Percentiles rank a stretch among this genome's conserved stretches.
These are phyloP conservation scores for Coemansia sp. DNA, from an alignment of 192 early-diverging fungal species.

Conservation along the genomic window DNA sequence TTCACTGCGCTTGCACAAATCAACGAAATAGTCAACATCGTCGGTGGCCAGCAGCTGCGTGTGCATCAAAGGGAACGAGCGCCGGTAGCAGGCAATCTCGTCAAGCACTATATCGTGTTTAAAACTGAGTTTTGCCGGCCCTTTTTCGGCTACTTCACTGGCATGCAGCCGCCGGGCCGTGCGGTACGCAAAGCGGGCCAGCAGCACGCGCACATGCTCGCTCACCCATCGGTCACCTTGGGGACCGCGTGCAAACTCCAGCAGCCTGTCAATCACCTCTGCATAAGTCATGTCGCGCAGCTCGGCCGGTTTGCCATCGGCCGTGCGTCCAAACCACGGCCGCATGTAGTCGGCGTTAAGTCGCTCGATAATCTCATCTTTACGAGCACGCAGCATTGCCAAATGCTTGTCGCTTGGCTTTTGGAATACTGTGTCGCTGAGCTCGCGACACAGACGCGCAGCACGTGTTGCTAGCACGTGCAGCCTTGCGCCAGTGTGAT, in stretches of 20 bases:
- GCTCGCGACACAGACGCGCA: conserved; percentile 82
- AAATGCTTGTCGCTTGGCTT: conserved; percentile 84
- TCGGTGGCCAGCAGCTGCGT: conserved; percentile 25
- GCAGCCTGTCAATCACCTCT: conserved; percentile 76
- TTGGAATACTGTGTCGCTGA: conserved; percentile 79
- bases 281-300: conserved; percentile 91
- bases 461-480: conserved; percentile 94
- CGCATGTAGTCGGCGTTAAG: conserved; percentile 90
- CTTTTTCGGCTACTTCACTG: conserved; percentile 57
- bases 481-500: conserved; percentile 80
- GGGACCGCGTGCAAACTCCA: conserved; percentile 72
- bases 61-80: conserved; percentile 33
- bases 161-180: conserved; percentile 73
- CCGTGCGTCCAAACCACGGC: conserved; percentile 86
- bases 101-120: conserved; percentile 46
- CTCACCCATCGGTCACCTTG: conserved; percentile 81
- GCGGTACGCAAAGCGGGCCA: conserved; percentile 67
- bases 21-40: conserved; percentile 29
- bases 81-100: conserved; percentile 71
- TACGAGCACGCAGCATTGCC: conserved; percentile 65
- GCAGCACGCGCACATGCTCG: conserved; percentile 69
- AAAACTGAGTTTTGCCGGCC: background rate
- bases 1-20: conserved; percentile 50
- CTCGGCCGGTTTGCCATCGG: conserved; percentile 64
- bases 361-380: conserved; percentile 80